Evolutionary conservation across 306 rosid genomes (phyloP).

Genomic region (Medicago arabica): DNA sequence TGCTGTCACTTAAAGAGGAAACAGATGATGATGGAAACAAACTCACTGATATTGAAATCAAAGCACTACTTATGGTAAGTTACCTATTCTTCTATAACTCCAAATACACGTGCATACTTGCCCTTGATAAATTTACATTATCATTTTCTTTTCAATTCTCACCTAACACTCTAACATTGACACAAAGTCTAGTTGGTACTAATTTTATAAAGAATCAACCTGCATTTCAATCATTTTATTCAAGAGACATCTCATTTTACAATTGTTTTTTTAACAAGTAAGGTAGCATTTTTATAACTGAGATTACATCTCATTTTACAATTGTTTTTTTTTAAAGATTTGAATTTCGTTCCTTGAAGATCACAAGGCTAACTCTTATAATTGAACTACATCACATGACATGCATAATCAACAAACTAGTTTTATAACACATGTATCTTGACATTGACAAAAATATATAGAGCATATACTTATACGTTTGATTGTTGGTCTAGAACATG

Average conservation of each 20-base stretch:
- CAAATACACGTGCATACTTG: background rate
- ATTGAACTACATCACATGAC: too few relatives aligned
- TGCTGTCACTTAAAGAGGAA: slow-evolving; percentile 55
- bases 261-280: too few relatives aligned
- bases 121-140: too few relatives aligned
- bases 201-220: background rate
- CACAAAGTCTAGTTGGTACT: background rate
- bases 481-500: slow-evolving; percentile 54
- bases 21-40: slow-evolving; percentile 50
- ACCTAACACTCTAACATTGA: background rate
- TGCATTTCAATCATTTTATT: background rate
- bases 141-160: too few relatives aligned
- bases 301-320: too few relatives aligned
- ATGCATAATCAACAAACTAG: too few relatives aligned
- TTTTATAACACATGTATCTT: too few relatives aligned
- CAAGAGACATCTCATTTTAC: background rate
- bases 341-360: too few relatives aligned
- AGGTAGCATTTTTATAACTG: too few relatives aligned
- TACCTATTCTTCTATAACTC: background rate
- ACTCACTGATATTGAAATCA: slow-evolving; percentile 69
- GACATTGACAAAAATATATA: background rate
- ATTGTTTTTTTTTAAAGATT: too few relatives aligned
- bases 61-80: slow-evolving; percentile 77
- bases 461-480: background rate
- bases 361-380: too few relatives aligned